These are phyloP conservation scores for Cardamine chenopodiifolia DNA, from an alignment of 345 rosid species.

Conservation along the genomic window DNA sequence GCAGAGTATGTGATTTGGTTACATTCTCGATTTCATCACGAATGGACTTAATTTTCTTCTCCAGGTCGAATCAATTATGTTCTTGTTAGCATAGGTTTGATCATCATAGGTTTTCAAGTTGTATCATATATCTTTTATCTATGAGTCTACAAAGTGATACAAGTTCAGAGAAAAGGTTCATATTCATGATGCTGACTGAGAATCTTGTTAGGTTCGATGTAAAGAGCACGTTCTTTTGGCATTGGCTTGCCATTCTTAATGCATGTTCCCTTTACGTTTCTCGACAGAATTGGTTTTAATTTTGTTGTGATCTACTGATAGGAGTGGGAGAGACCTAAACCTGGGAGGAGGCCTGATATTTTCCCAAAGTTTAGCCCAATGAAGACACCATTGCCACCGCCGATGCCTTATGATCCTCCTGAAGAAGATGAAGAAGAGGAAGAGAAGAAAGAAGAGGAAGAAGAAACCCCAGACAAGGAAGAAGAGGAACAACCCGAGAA, in stretches of 20 bases:
- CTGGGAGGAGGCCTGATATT: slow-evolving; percentile 76
- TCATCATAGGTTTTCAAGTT: background rate
- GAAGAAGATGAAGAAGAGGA: slow-evolving; percentile 77
- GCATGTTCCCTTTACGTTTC: background rate
- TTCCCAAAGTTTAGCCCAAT: slow-evolving; percentile 78
- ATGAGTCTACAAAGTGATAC: slow-evolving; percentile 3
- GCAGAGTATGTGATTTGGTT: no score
- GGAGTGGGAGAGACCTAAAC: slow-evolving; percentile 83
- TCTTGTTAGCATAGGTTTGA: no score
- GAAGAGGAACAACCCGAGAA: slow-evolving; percentile 54
- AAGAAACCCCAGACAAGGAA: slow-evolving; percentile 64
- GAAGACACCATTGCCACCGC: slow-evolving; percentile 80
- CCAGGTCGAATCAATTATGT: no score
- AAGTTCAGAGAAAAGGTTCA: no score
- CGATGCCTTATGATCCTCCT: slow-evolving; percentile 75
- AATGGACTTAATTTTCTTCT: no score
- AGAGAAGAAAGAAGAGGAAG: slow-evolving; percentile 71
- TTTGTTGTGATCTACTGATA: slow-evolving; percentile 31
- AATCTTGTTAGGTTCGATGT: no score
- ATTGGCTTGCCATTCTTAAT: no score
- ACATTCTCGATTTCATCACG: no score
- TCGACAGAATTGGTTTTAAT: background rate
- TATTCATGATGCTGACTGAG: no score
- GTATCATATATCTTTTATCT: background rate
- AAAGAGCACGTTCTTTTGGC: no score